Evolutionary conservation across 495 filamentous ascomycete genomes (phyloP).

Genomic region (Venustampulla echinocandica): DNA sequence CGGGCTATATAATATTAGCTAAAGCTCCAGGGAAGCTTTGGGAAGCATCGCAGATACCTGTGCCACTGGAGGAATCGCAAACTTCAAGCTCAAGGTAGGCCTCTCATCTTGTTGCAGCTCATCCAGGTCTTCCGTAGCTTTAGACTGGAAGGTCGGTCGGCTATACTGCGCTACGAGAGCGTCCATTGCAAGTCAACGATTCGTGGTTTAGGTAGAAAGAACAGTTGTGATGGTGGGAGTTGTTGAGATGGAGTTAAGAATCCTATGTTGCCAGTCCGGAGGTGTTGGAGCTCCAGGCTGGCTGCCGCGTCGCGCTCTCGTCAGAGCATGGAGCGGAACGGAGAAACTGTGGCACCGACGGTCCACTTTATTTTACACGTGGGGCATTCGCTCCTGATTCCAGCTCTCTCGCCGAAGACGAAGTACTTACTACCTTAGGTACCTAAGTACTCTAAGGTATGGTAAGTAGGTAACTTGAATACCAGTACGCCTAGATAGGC

Average conservation of each 20-base stretch:
- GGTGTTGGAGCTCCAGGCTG: conserved; percentile 21
- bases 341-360: too few species aligned
- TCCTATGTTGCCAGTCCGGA: conserved; percentile 4
- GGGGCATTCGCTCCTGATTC: too few species aligned
- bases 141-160: conserved; percentile 60
- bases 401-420: too few species aligned
- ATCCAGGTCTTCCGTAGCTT: conserved; percentile 64
- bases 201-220: conserved; percentile 11
- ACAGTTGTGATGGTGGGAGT: not conserved
- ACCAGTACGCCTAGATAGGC: too few species aligned
- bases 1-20: conserved; percentile 45
- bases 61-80: conserved; percentile 87
- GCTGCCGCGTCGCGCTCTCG: too few species aligned
- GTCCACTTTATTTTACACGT: too few species aligned
- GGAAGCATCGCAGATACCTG: conserved; percentile 50
- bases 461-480: too few species aligned
- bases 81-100: conserved; percentile 70
- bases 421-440: too few species aligned
- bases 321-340: too few species aligned
- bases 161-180: conserved; percentile 85
- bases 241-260: conserved; percentile 2
- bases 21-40: conserved; percentile 3
- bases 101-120: conserved; percentile 61
- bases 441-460: too few species aligned
- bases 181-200: conserved; percentile 59